Evolutionary conservation across 805 yeast species (phyloP), one percentile per base, ranked within the genome.

Genomic region (Saccharomycopsis sp.): DNA sequence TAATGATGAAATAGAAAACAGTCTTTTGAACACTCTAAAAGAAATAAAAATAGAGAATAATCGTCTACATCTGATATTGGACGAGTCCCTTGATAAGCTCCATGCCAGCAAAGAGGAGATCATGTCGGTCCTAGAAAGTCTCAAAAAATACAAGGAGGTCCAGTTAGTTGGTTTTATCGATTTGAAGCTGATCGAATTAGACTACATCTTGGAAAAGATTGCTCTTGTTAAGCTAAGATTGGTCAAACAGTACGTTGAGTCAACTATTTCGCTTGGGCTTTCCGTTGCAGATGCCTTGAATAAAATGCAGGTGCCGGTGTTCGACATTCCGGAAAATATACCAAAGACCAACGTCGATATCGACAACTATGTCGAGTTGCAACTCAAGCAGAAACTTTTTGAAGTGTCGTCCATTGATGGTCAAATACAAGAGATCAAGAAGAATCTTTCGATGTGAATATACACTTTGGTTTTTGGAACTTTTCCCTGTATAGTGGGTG

Each of bases 1-100:
- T 16, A 34, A 53, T 24, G 53, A 57, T 23, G 62, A 59, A 24
- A 34, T 51, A 2, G 62, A 59, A 37, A 57, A 56, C 24, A 41
- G 29, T 9, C 34, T 59, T 12, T n/a, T 44, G 12, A 29, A 21
- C 15, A 47, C 55, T 7, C 20, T 59, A 16, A 50, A 57, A 34
- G 56, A 53, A n/a, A 51, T 57, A 5, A 55, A 53, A 18, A 18
- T 48, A 2, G 59, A 57, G 29, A 59, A 57, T 16, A 18, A 8
- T 3, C 37, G 59, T 24, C 47, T 57, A 24, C 24, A 16, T 1
- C 24, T 44, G 34, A 21, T 59, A 12, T 16, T 24, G 29, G 34
- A 34, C 14, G 50, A 54, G 21, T 48, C 57, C 9, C 18, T 24
- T 4, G 56, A 52, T 3, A 44, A 23, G 9, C 21, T 59, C 29